Percentiles rank a stretch among this genome's conserved stretches.
These are phyloP conservation scores for Stenogyne calaminthoides DNA, from an alignment of 305 asterid genomes.

Conservation along the genomic window DNA sequence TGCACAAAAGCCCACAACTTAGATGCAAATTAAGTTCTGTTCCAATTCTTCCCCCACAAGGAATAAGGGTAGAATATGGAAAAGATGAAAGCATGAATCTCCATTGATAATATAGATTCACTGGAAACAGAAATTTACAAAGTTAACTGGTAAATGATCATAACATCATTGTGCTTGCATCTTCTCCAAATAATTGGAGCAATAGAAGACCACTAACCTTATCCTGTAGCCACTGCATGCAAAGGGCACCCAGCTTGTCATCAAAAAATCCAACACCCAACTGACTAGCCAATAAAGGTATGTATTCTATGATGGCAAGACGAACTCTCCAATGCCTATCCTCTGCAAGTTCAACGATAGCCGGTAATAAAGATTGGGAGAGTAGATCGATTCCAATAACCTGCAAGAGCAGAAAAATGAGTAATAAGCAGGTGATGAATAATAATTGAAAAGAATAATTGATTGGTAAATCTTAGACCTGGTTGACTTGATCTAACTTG, in stretches of 20 bases:
- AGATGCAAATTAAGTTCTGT: background rate
- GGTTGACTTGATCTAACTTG: slow-evolving; percentile 89
- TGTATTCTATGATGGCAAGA: slow-evolving; percentile 91
- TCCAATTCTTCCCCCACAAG: background rate
- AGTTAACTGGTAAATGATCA: background rate
- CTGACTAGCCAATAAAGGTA: slow-evolving; percentile 91
- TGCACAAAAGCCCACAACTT: slow-evolving; percentile 36
- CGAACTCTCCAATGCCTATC: slow-evolving; percentile 97
- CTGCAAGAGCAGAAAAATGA: slow-evolving; percentile 43
- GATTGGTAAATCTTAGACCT: slow-evolving; percentile 41
- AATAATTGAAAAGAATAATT: background rate
- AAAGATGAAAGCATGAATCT: background rate
- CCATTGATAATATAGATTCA: background rate
- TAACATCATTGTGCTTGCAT: background rate
- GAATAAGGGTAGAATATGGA: background rate
- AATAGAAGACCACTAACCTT: slow-evolving; percentile 51
- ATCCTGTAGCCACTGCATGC: slow-evolving; percentile 97
- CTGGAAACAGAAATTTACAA: slow-evolving; percentile 5
- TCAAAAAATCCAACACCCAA: slow-evolving; percentile 89
- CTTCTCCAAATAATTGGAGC: slow-evolving; percentile 5
- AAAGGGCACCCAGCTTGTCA: slow-evolving; percentile 89
- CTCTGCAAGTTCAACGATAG: slow-evolving; percentile 92
- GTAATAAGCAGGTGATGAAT: background rate
- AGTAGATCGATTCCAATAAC: slow-evolving; percentile 90
- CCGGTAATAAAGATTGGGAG: slow-evolving; percentile 86